A percentile compares a stretch with the other conserved stretches of the same genome.
Evolutionary conservation across 371 early-diverging fungal genomes (phyloP).

Genomic region (Actinomortierella ambigua): DNA sequence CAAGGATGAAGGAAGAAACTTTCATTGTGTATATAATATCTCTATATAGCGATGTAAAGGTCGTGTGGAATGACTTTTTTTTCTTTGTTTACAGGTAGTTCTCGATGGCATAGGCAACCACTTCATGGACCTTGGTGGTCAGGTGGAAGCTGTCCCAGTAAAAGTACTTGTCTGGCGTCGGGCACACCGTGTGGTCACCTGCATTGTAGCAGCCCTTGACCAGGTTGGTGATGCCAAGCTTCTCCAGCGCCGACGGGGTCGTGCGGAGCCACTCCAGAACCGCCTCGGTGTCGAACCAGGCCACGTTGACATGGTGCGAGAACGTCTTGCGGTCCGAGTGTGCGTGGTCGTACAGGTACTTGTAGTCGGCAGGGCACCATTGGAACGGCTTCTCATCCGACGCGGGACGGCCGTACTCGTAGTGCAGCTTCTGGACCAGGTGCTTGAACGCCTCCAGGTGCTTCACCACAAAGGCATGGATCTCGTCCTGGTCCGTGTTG

Average conservation of each 20-base stretch:
- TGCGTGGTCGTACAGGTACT: no score
- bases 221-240: conserved; percentile 23
- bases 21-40: no score
- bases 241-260: no score
- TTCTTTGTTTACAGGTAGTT: no score
- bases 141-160: conserved; percentile 35
- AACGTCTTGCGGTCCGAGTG: no score
- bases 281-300: conserved; percentile 26
- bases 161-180: conserved; percentile 22
- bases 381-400: no score
- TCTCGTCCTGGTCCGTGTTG: no score
- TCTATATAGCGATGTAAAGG: no score
- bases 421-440: conserved; percentile 5
- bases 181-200: conserved; percentile 26
- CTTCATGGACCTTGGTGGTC: conserved; percentile 20
- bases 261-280: conserved; percentile 4
- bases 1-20: no score
- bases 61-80: no score
- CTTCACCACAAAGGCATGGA: conserved; percentile 2
- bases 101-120: conserved; percentile 11
- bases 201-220: no score
- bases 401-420: conserved; percentile 12
- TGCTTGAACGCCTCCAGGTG: conserved; percentile 12
- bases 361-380: no score
- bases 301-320: conserved; percentile 5